Base-by-base conservation (phyloP, 1,284 basidiomycete species). In the Puccinia hordei region DNA sequence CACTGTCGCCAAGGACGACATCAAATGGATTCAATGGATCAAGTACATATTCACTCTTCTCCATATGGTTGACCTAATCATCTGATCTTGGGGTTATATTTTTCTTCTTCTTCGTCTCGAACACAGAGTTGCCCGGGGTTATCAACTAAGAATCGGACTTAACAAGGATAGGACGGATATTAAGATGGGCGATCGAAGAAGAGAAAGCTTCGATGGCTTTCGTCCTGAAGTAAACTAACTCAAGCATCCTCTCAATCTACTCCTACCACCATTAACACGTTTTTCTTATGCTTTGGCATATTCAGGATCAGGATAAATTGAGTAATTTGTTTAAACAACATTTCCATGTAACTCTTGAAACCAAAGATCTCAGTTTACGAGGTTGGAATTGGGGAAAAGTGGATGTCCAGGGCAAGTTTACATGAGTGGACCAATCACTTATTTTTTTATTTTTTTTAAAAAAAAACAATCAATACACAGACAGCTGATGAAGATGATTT, bases 381-480 rank as follows among this genome's bases (percentile, higher is more conserved):
- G 97, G 97, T 0, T 99, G 95, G 95, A 99, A 99, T 86, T 99
- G 97, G 97, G 97, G 97, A 22, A 90, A 92, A 55, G 93, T 93
- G 2, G 93, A 96, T 84, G 94, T 99, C 83, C 92, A 94, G 89
- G 92, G 95, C 93, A 82, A 59, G 75, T 65, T 73, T 35, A 27
- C 8, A 13, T 57, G n/a, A n/a, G n/a, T n/a, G n/a, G n/a, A n/a
- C n/a, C n/a, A n/a, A n/a, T n/a, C n/a, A n/a, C n/a, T n/a, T n/a
- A n/a, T n/a, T n/a, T n/a, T n/a, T n/a, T n/a, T n/a, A n/a, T n/a
- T n/a, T n/a, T n/a, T n/a, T n/a, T n/a, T n/a, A n/a, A n/a, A n/a
- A n/a, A n/a, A n/a, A n/a, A n/a, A n/a, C n/a, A n/a, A n/a, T n/a
- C n/a, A n/a, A n/a, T n/a, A n/a, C n/a, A n/a, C n/a, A n/a, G n/a